These are phyloP conservation scores for Phytomonas francai DNA, from an alignment of 208 protist genomes.

Conservation along the genomic window DNA sequence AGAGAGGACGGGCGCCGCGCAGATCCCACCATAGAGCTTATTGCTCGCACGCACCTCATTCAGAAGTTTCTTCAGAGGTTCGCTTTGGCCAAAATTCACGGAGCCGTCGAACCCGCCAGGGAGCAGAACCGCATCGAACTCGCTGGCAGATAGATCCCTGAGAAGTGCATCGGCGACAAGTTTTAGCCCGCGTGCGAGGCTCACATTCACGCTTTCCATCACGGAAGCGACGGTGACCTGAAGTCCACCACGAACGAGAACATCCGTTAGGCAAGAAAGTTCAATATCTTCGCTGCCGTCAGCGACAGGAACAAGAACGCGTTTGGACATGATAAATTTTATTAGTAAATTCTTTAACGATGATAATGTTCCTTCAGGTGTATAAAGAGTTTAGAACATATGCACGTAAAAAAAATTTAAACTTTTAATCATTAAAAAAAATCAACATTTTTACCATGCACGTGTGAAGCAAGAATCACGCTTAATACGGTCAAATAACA, in stretches of 20 bases:
- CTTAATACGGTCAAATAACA: background rate
- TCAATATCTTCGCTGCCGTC: constrained; percentile 87
- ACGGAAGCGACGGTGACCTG: constrained; percentile 72
- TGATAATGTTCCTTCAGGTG: background rate
- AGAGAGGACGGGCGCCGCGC: constrained; percentile 59
- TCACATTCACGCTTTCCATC: constrained; percentile 49
- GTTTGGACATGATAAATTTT: constrained; percentile 16
- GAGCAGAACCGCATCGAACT: constrained; percentile 76
- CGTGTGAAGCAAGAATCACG: background rate
- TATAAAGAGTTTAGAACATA: constrained; percentile 8
- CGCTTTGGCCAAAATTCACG: constrained; percentile 51
- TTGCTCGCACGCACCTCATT: constrained; percentile 35
- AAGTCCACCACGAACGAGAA: constrained; percentile 60
- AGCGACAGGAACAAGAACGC: constrained; percentile 74
- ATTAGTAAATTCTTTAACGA: background rate
- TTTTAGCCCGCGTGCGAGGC: constrained; percentile 54
- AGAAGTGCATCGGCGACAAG: constrained; percentile 54
- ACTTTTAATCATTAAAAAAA: background rate
- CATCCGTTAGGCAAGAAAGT: constrained; percentile 73
- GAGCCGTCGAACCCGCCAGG: constrained; percentile 74
- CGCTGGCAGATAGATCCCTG: constrained; percentile 35
- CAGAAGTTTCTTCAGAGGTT: constrained; percentile 61
- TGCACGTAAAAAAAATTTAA: constrained; percentile 7
- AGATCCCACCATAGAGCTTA: constrained; percentile 83
- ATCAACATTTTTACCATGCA: background rate